A percentile compares a stretch with the other conserved stretches of the same genome.
These are phyloP conservation scores for Lepraria neglecta DNA, from an alignment of 495 filamentous ascomycete species.

Conservation along the genomic window DNA sequence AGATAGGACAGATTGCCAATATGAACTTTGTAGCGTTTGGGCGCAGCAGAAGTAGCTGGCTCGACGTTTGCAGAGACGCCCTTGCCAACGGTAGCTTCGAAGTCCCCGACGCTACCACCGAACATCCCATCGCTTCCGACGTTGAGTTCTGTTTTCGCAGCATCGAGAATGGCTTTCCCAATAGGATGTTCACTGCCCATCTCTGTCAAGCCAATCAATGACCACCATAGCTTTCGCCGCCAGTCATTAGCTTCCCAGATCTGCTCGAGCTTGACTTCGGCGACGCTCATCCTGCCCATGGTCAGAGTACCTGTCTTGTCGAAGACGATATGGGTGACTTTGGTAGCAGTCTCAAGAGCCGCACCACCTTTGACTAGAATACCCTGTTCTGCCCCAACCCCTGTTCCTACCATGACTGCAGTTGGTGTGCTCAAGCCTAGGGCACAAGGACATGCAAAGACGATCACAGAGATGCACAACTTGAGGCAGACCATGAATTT, in stretches of 20 bases:
- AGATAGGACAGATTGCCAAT: constrained; percentile 80
- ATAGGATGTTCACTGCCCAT: constrained; percentile 94
- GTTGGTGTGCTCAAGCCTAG: constrained; percentile 91
- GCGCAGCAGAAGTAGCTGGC: constrained; percentile 58
- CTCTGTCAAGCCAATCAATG: constrained; percentile 85
- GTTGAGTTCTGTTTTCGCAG: constrained; percentile 67
- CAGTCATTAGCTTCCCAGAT: constrained; percentile 64
- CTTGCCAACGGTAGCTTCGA: constrained; percentile 75
- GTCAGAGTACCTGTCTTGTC: constrained; percentile 98
- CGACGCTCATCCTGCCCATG: constrained; percentile 88
- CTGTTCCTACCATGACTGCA: constrained; percentile 97
- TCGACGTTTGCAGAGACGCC: constrained; percentile 80
- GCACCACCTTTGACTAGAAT: constrained; percentile 96
- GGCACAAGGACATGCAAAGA: constrained; percentile 96
- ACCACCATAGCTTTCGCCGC: constrained; percentile 82
- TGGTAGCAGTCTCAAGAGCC: constrained; percentile 86
- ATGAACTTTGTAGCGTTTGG: constrained; percentile 66
- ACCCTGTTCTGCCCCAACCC: constrained; percentile 91
- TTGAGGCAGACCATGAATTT: constrained; percentile 94
- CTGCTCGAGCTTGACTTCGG: constrained; percentile 56
- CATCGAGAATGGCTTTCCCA: constrained; percentile 70
- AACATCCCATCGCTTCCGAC: constrained; percentile 65
- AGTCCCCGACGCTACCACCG: constrained; percentile 77
- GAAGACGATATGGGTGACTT: constrained; percentile 89
- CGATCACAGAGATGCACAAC: constrained; percentile 97